phyloP scores from a whole-genome alignment of 1,284 basidiomycete genomes.

The Leccinum angustisporum region DNA sequence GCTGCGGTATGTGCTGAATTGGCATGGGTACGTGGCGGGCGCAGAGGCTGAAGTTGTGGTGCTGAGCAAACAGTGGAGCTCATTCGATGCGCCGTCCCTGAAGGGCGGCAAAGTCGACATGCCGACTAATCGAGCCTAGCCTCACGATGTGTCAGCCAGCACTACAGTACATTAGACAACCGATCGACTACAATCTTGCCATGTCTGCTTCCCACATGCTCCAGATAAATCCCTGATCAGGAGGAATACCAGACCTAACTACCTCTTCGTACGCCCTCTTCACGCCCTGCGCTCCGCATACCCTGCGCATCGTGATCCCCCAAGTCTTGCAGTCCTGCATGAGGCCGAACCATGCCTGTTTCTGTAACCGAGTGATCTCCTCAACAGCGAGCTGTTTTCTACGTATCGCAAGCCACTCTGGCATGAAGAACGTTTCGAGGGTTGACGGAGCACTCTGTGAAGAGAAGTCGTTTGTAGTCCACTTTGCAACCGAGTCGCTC shows the following conservation, averaged over 20 bases:
- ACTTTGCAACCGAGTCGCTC: conserved; percentile 30
- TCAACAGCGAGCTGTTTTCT: conserved; percentile 43
- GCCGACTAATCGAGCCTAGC: conserved; percentile 18
- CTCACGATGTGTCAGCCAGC: background rate
- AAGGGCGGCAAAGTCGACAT: background rate
- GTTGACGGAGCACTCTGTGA: conserved; percentile 10
- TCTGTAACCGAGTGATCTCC: conserved; percentile 51
- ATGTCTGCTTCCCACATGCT: conserved; percentile 52
- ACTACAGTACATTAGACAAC: no score
- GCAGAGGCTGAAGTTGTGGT: background rate
- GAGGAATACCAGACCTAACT: conserved; percentile 44
- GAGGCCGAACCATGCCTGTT: conserved; percentile 52
- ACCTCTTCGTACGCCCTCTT: conserved; percentile 47
- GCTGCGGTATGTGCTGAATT: conserved; percentile 57
- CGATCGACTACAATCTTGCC: conserved; percentile 18
- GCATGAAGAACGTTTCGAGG: conserved; percentile 61
- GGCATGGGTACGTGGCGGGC: conserved; percentile 17
- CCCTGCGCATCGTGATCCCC: conserved; percentile 48
- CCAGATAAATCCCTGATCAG: conserved; percentile 58
- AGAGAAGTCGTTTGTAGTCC: conserved; percentile 40
- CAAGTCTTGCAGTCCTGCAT: conserved; percentile 54
- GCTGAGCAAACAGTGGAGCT: background rate
- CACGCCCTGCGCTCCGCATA: conserved; percentile 47
- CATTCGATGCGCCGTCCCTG: conserved; percentile 1
- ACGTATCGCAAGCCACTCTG: conserved; percentile 60